Base-by-base conservation (phyloP, 192 early-diverging fungal genomes). In the Phycomyces blakesleeanus region DNA sequence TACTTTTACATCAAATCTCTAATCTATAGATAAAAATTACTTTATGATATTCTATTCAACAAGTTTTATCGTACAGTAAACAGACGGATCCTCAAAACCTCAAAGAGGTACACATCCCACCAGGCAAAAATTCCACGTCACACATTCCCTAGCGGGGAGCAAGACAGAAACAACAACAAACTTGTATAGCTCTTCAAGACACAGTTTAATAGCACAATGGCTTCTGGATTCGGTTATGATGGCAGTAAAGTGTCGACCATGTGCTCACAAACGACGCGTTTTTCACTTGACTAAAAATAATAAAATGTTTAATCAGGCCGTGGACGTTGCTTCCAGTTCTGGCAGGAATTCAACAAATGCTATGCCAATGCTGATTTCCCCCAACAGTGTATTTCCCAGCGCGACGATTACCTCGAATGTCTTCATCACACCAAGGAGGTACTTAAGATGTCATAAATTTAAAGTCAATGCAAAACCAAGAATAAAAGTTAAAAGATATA, bases 321-420 rank as follows among this genome's bases (percentile, higher is more conserved):
- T 74, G 85, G 93, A 66, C 88, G 96, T 66, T 98, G 96, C 85
- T 96, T 95, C 76, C 82, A 88, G 51, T 93, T 94, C 78, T 98
- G 93, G 92, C 95, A 97, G 78, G 95, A 97, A 75, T 96, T 94
- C 77, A 79, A 90, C 72, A 93, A 93, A 67, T 98, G 94, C 81
- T 93, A 91, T 71, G 93, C 88, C 71, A 76, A 83, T 69, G 89
- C 90, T 60, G 87, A 92, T 75, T 65, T 75, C 11, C 87, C 84
- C 25, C 71, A 86, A 44, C 86, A 95, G 73, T 97, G 95, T 77
- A 56, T 82, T 29, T 72, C 75, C 38, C 85, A 92, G 66, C 85
- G 83, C 64, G 95, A 97, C 57, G 96, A 98, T 76, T 98, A 98
- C 78, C 78, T 91, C 51, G 96, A 98, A 79, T 98, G 96, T 75